Evolutionary conservation across 75 land plant genomes (phyloP).

Genomic region (Selaginella moellendorffii): DNA sequence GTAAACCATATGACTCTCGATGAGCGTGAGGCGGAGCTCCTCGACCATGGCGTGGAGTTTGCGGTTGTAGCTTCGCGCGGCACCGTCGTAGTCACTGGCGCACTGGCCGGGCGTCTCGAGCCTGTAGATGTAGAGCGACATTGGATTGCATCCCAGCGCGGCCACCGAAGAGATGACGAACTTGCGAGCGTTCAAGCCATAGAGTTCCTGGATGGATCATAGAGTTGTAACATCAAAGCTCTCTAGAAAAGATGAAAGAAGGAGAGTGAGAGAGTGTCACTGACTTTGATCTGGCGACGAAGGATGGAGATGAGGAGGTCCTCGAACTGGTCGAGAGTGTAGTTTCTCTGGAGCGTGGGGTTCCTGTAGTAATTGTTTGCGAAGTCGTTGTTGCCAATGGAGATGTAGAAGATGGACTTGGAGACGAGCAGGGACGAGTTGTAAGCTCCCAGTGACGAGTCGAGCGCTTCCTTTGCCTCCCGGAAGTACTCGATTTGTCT

Average conservation of each 20-base stretch:
- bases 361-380: conserved; percentile 3
- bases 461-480: neutral
- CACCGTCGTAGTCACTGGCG: neutral
- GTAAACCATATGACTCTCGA: neutral
- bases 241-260: neutral
- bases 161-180: neutral
- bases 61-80: neutral
- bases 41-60: neutral
- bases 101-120: neutral
- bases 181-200: neutral
- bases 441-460: neutral
- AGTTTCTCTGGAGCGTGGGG: neutral
- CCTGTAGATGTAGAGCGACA: neutral
- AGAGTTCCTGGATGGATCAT: neutral
- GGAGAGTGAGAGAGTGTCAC: neutral
- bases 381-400: conserved; percentile 8
- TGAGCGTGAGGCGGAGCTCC: neutral
- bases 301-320: neutral
- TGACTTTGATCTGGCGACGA: neutral
- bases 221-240: neutral
- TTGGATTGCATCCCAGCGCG: conserved; percentile 1
- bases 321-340: neutral
- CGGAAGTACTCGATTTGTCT: neutral
- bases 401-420: conserved; percentile 5
- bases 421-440: neutral